Evolutionary conservation across 495 filamentous ascomycete species (phyloP), one percentile per base, ranked within the genome.

Genomic region (Aspergillus wentii): DNA sequence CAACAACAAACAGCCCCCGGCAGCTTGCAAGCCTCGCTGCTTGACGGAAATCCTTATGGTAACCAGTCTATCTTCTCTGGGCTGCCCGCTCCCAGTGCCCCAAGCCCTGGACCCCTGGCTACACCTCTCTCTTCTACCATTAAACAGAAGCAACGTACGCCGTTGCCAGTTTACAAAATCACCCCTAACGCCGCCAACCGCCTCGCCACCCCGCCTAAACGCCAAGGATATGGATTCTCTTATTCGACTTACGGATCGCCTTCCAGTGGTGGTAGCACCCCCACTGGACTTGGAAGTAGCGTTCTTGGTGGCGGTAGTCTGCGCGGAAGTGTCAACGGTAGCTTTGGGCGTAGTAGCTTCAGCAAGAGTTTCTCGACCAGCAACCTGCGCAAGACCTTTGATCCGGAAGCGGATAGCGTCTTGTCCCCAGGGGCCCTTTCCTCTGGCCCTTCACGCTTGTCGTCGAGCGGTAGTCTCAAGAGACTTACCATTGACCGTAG

Each of bases 231-330:
- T 56, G 89, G 89, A 6, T 94, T 95, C 61, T 85, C 82, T 5
- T 94, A 94, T 59, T 94, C 87, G 38, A 86, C 79, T 17, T 94
- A 92, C 50, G 86, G 84, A 17, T 88, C 84, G 7, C 88, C 89
- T 3, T 75, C 75, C 23, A 90, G 82, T 57, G 74, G 75, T 10
- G 75, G 72, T 13, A 84, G 82, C 60, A 86, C 87, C 22, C 80
- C 84, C 14, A 77, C 76, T 20, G 74, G 75, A 3, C 65, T 83
- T 21, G 74, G 78, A 32, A 75, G 73, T 54, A 84, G 80, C 46
- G 62, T 90, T 10, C 54, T 88, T n/a, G 75, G 75, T 19, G 74
- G 80, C 19, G 83, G 44, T 27, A 51, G 60, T 33, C 40, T 68
- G 23, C 60, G 61, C 33, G 58, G 56, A 16, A 70, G 59, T 38